Base-by-base conservation (phyloP, 164 flowering plant genomes). In the Buxus sempervirens region DNA sequence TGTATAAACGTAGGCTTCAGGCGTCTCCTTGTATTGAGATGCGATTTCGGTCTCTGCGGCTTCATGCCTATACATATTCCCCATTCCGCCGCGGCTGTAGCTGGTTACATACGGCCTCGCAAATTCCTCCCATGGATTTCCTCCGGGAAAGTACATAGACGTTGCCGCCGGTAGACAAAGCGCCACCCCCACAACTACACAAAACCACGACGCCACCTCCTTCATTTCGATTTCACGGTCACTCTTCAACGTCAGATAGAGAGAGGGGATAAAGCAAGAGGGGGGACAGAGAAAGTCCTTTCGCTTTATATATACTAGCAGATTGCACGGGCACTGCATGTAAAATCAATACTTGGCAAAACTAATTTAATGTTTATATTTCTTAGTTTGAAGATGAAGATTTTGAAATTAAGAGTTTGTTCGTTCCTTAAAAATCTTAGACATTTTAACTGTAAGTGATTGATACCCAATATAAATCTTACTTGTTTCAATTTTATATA, bases 121-220 rank as follows among this genome's bases (percentile, higher is more conserved):
- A 25, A 22, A 56, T 9, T 26, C 26, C 59, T 56, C 27, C 59
- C 59, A 56, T 23, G 59, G 59, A 22, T 56, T 56, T 56, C 59
- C 59, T 56, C 59, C 26, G 3, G 27, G 15, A 5, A 27, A 25
- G 23, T 22, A 56, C 15, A 56, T 4, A 22, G 59, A 56, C 5
- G 3, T 32, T 7, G 26, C 59, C 26, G 26, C 59, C 12, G 59
- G 26, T 1, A 24, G 26, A 4, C 9, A 9, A 9, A 56, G 27
- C 26, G 21, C 59, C 4, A 22, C 59, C 27, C 14, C 26, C 5
- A 56, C 59, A 13, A 56, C 59, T 12, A 21, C 59, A 9, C 22
- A 5, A 22, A 22, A 22, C 59, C 23, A 4, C 59, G 26, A 56
- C 9, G 27, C 27, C 9, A 56, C 15, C 59, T 22, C 21, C 57